phyloP scores from a whole-genome alignment of 805 yeast genomes.

The Ogataea wickerhamii region DNA sequence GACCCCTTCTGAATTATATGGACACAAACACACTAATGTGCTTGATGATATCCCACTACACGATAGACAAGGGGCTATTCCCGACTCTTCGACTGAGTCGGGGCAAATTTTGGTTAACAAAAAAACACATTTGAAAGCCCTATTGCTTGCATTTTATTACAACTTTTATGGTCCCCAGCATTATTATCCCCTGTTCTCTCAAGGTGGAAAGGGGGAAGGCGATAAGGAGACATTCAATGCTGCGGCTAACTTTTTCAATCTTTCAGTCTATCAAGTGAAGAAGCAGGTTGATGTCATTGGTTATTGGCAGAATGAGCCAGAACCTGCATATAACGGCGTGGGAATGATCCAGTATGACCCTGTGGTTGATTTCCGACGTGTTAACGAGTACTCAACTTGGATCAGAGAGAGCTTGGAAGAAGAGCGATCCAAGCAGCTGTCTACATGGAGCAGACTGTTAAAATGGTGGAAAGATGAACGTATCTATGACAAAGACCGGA shows the following conservation, averaged over 20 bases:
- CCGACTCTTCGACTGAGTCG: slow-evolving; percentile 59
- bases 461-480: slow-evolving; percentile 15
- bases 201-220: slow-evolving; percentile 76
- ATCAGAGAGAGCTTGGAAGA: slow-evolving; percentile 8
- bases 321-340: slow-evolving; percentile 41
- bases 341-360: slow-evolving; percentile 60
- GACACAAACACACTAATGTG: slow-evolving; percentile 11
- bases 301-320: slow-evolving; percentile 31
- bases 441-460: slow-evolving; percentile 8
- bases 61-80: slow-evolving; percentile 49
- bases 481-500: slow-evolving; percentile 12
- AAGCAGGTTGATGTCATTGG: slow-evolving; percentile 50
- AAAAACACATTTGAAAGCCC: slow-evolving; percentile 52
- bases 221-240: slow-evolving; percentile 71
- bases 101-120: slow-evolving; percentile 68
- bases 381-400: slow-evolving; percentile 18
- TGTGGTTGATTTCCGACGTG: slow-evolving; percentile 35
- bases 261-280: slow-evolving; percentile 48
- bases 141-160: slow-evolving; percentile 59
- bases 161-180: slow-evolving; percentile 62
- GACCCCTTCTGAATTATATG: slow-evolving; percentile 22
- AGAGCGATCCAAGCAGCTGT: slow-evolving; percentile 5
- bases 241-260: slow-evolving; percentile 42
- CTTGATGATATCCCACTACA: slow-evolving; percentile 39
- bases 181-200: slow-evolving; percentile 66